Base-by-base conservation (phyloP, 768 basidiomycete genomes). In the Amanita pseudoporphyria region DNA sequence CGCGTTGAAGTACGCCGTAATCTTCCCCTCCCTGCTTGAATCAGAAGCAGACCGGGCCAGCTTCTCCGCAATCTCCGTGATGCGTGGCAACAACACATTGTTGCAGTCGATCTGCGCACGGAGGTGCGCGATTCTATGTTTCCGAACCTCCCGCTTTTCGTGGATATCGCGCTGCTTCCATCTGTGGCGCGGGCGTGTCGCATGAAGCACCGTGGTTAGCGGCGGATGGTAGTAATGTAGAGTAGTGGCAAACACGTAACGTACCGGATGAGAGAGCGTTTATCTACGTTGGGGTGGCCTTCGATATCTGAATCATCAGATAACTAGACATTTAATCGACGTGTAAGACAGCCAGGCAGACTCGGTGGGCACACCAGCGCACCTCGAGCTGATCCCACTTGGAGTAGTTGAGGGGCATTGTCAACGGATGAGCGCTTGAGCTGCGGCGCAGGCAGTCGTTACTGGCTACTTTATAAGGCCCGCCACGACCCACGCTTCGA, bases 221-320 rank as follows among this genome's bases (percentile, higher is more conserved):
- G 49, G 18, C 10, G 12, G 31, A 14, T 12, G 28, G 22, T n/a
- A 4, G 32, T 21, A 6, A 9, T 31, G 35, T n/a, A n/a, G n/a
- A n/a, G n/a, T n/a, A n/a, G n/a, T n/a, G n/a, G n/a, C n/a, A 13
- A 7, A 28, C 26, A 28, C 26, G 26, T 28, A n/a, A 61, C 77
- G 49, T 53, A 87, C 87, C 84, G 68, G 61, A 98, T 87, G 54
- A 98, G 81, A 16, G 91, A 94, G 58, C 79, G 81, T 64, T 96
- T 89, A 75, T 99, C 96, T 62, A 99, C 94, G 64, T 96, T 98
- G 41, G 92, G 93, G 65, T 97, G 94, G 0, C 88, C 90, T 65
- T 96, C 93, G 70, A 96, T 95, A 66, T 97, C 94, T 3, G 93
- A 96, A 68, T 96, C 94, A 63, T 96, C 91, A n/a, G 91, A 95